Conservation (phyloP, 2,329 filamentous ascomycete species). For the Aspergillus sp. region DNA sequence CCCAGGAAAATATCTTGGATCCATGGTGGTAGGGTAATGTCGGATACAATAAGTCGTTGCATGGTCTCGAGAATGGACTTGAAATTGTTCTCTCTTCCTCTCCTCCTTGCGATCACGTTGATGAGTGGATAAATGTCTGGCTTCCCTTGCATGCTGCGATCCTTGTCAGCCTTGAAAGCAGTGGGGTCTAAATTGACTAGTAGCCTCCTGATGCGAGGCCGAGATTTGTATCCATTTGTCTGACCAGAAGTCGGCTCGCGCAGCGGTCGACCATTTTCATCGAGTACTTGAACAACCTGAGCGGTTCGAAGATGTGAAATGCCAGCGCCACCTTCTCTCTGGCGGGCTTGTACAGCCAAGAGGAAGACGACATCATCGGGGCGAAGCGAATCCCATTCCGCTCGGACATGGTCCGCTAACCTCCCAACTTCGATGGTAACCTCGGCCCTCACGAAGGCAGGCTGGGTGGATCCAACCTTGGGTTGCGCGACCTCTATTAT, state of each 20-base stretch:
- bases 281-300: slow-evolving; percentile 81
- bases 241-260: slow-evolving; percentile 61
- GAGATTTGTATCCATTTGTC: slow-evolving; percentile 64
- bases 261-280: slow-evolving; percentile 78
- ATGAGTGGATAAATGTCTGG: slow-evolving; percentile 80
- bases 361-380: slow-evolving; percentile 90
- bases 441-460: slow-evolving; percentile 85
- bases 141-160: slow-evolving; percentile 67
- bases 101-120: slow-evolving; percentile 83
- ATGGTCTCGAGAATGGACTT: slow-evolving; percentile 92
- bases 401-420: slow-evolving; percentile 73
- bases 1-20: slow-evolving; percentile 97
- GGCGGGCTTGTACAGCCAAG: slow-evolving; percentile 70
- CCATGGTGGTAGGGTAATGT: slow-evolving; percentile 86
- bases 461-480: slow-evolving; percentile 79
- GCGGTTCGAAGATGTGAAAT: slow-evolving; percentile 77
- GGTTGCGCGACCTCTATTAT: slow-evolving; percentile 85
- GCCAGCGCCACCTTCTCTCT: slow-evolving; percentile 40
- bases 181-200: slow-evolving; percentile 80
- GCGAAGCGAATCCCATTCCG: slow-evolving; percentile 87
- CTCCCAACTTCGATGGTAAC: slow-evolving; percentile 81
- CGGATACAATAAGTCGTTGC: slow-evolving; percentile 79
- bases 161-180: slow-evolving; percentile 77
- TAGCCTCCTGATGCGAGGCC: slow-evolving; percentile 68
- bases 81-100: slow-evolving; percentile 94